phyloP scores from a whole-genome alignment of 768 basidiomycete species.

The Galerina marginata region DNA sequence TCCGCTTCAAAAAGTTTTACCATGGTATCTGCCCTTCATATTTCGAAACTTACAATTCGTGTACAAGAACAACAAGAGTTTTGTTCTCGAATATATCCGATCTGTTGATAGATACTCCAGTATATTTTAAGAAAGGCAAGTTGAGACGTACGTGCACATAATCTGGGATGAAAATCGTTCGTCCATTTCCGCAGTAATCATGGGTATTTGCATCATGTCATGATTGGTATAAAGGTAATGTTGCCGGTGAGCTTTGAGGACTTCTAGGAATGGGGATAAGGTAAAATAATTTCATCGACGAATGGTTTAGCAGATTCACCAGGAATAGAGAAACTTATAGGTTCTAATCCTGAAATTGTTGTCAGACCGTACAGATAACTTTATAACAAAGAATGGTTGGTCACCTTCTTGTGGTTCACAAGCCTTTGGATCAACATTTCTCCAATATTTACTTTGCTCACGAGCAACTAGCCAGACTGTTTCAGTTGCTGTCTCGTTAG shows the following conservation, averaged over 20 bases:
- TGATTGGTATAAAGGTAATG: constrained; percentile 79
- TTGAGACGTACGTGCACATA: constrained; percentile 79
- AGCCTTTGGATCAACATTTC: constrained; percentile 77
- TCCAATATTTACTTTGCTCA: constrained; percentile 93
- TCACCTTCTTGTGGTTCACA: constrained; percentile 84
- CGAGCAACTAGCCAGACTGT: constrained; percentile 88
- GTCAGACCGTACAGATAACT: no score
- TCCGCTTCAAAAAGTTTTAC: constrained; percentile 59
- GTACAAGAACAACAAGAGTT: constrained; percentile 85
- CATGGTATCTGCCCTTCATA: not conserved
- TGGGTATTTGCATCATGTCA: constrained; percentile 81
- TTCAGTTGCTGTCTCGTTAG: constrained; percentile 83
- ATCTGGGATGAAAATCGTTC: constrained; percentile 81
- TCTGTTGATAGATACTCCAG: constrained; percentile 42
- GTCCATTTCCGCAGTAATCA: constrained; percentile 70
- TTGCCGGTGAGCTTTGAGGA: constrained; percentile 90
- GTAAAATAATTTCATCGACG: not conserved
- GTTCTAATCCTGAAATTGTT: constrained; percentile 56
- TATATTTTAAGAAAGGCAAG: not conserved
- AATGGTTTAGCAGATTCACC: constrained; percentile 42
- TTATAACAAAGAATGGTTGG: not conserved
- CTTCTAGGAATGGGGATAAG: constrained; percentile 49
- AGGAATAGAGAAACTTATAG: constrained; percentile 69
- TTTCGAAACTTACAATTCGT: constrained; percentile 81
- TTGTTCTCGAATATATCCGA: constrained; percentile 77